Percentiles rank a stretch among this genome's conserved stretches.
These are phyloP conservation scores for Trichoderma oligosporum DNA, from an alignment of 2,329 filamentous ascomycete species.

Conservation along the genomic window DNA sequence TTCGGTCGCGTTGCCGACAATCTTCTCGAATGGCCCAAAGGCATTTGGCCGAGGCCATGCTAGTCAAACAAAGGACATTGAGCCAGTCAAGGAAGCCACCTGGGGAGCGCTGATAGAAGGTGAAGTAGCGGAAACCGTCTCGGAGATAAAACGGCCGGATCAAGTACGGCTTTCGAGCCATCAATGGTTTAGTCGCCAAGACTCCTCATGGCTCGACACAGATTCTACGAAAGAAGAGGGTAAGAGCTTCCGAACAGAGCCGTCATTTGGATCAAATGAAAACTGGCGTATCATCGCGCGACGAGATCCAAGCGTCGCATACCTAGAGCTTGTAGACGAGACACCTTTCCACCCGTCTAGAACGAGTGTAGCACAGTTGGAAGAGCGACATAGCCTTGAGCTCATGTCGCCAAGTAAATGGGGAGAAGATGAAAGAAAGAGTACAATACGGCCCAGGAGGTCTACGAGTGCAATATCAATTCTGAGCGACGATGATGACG, in stretches of 20 bases:
- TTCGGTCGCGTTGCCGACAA: slow-evolving; percentile 32
- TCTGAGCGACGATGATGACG: slow-evolving; percentile 14
- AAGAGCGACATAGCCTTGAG: slow-evolving; percentile 18
- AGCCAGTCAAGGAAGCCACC: slow-evolving; percentile 15
- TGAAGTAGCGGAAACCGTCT: slow-evolving; percentile 27
- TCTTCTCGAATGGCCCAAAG: slow-evolving; percentile 20
- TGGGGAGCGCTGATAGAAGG: slow-evolving; percentile 23
- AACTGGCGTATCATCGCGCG: slow-evolving; percentile 36
- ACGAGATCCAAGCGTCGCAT: slow-evolving; percentile 32
- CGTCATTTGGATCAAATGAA: slow-evolving; percentile 36
- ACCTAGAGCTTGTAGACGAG: slow-evolving; percentile 34
- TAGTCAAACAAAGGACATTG: slow-evolving; percentile 17
- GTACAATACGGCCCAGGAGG: slow-evolving; percentile 14
- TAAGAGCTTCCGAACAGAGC: slow-evolving; percentile 28
- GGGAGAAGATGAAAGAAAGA: slow-evolving; percentile 13
- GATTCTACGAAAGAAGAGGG: slow-evolving; percentile 23
- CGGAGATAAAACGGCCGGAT: slow-evolving; percentile 27
- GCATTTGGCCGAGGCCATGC: slow-evolving; percentile 16
- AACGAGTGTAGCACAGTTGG: slow-evolving; percentile 24
- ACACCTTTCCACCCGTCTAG: slow-evolving; percentile 40
- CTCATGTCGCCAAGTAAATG: slow-evolving; percentile 19
- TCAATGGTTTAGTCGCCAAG: slow-evolving; percentile 16
- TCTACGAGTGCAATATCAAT: slow-evolving; percentile 12
- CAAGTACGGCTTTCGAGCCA: slow-evolving; percentile 25
- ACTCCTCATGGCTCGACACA: slow-evolving; percentile 26